Conservation (phyloP, 2,329 filamentous ascomycete genomes). For the Westerdykella ornata region DNA sequence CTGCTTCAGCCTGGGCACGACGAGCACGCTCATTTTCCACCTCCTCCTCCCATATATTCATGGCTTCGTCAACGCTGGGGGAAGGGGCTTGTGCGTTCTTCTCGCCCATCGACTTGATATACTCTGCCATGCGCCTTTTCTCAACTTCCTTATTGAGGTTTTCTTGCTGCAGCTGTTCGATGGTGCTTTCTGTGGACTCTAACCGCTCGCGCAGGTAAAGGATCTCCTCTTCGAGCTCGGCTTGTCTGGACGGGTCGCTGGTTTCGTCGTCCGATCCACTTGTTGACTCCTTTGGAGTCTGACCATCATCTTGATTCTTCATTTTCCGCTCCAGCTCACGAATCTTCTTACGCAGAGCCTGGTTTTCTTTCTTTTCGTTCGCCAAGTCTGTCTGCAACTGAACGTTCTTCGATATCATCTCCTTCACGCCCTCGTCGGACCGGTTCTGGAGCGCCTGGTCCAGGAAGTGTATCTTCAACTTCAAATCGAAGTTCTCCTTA, state of each 20-base stretch:
- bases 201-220: conserved; percentile 76
- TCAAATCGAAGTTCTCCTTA: conserved; percentile 97
- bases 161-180: conserved; percentile 75
- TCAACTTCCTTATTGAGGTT: conserved; percentile 73
- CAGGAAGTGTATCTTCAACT: conserved; percentile 95
- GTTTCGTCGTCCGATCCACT: conserved; percentile 47
- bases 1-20: conserved; percentile 83
- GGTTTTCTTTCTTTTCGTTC: conserved; percentile 85
- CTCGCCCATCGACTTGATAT: conserved; percentile 60
- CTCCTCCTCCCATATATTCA: conserved; percentile 89
- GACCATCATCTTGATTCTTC: conserved; percentile 51
- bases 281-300: conserved; percentile 40
- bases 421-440: conserved; percentile 92
- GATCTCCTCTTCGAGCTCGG: conserved; percentile 76
- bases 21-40: conserved; percentile 85
- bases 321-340: conserved; percentile 81
- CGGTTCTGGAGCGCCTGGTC: conserved; percentile 88
- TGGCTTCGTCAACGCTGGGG: conserved; percentile 36
- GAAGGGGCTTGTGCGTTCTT: conserved; percentile 33
- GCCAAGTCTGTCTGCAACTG: conserved; percentile 87
- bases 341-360: conserved; percentile 69
- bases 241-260: conserved; percentile 51
- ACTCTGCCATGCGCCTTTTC: conserved; percentile 77
- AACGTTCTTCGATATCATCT: conserved; percentile 97
- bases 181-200: conserved; percentile 74